Conservation (phyloP, 2,329 filamentous ascomycete species). For the Talaromyces sp. region DNA sequence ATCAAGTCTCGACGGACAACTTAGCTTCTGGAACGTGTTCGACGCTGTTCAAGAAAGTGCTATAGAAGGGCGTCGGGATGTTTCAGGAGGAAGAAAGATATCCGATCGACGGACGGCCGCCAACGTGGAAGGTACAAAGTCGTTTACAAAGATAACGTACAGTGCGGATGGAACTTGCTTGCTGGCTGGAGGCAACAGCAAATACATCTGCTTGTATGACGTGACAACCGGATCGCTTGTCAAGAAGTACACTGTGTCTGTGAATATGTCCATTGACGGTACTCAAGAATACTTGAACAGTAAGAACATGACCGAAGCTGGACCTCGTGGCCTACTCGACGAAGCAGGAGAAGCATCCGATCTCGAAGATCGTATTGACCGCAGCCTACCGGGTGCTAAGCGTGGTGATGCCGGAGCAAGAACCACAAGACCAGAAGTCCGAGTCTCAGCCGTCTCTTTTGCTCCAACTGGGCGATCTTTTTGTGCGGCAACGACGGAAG, state of each 20-base stretch:
- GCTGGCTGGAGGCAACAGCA: slow-evolving; percentile 90
- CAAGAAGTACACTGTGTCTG: slow-evolving; percentile 92
- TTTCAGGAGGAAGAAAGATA: slow-evolving; percentile 86
- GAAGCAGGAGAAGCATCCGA: slow-evolving; percentile 86
- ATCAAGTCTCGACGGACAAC: slow-evolving; percentile 86
- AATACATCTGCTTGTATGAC: slow-evolving; percentile 98
- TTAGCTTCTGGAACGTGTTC: slow-evolving; percentile 91
- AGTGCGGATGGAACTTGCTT: slow-evolving; percentile 90
- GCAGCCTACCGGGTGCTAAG: slow-evolving; percentile 77
- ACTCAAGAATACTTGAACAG: slow-evolving; percentile 98
- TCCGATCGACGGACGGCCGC: slow-evolving; percentile 87
- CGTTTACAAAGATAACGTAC: slow-evolving; percentile 83
- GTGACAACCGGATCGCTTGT: slow-evolving; percentile 85
- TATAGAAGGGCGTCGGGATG: slow-evolving; percentile 85
- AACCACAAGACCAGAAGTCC: slow-evolving; percentile 74
- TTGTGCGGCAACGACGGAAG: slow-evolving; percentile 92
- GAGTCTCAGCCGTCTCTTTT: slow-evolving; percentile 81
- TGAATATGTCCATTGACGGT: slow-evolving; percentile 92
- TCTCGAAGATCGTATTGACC: slow-evolving; percentile 78
- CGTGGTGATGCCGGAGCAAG: slow-evolving; percentile 81
- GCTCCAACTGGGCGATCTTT: slow-evolving; percentile 86
- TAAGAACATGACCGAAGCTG: slow-evolving; percentile 84
- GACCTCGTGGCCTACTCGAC: slow-evolving; percentile 80
- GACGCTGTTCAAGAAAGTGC: slow-evolving; percentile 84
- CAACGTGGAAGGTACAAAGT: slow-evolving; percentile 85